Percentiles rank a stretch among this genome's conserved stretches.
These are phyloP conservation scores for Aspergillus hancockii DNA, from an alignment of 495 filamentous ascomycete genomes.

Conservation along the genomic window DNA sequence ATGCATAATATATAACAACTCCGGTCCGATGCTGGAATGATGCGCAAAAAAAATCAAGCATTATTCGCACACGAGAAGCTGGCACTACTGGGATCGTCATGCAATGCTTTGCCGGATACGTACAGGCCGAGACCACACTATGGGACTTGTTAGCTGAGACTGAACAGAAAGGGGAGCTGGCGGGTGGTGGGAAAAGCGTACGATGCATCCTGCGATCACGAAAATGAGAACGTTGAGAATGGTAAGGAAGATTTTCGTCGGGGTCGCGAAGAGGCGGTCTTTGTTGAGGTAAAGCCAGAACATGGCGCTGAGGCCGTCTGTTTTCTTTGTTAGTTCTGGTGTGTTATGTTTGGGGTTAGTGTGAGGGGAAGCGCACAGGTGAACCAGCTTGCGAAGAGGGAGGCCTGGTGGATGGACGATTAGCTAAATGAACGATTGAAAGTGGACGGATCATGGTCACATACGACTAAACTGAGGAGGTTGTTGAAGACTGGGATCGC, in stretches of 20 bases:
- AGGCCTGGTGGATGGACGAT: slow-evolving; percentile 23
- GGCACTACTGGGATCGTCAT: slow-evolving; percentile 31
- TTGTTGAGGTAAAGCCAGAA: slow-evolving; percentile 53
- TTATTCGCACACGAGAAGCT: slow-evolving; percentile 39
- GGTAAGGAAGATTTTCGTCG: slow-evolving; percentile 47
- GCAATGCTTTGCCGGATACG: slow-evolving; percentile 37
- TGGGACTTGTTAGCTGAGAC: slow-evolving; percentile 11
- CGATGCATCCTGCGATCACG: slow-evolving; percentile 45
- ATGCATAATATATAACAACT: background rate
- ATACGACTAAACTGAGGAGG: slow-evolving; percentile 47
- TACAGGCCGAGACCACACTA: slow-evolving; percentile 42
- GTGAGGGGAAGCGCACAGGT: slow-evolving; percentile 26
- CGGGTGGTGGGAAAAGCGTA: slow-evolving; percentile 17
- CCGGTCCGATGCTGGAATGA: background rate
- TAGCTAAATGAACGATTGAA: slow-evolving; percentile 5
- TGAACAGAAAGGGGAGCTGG: background rate
- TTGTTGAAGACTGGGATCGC: slow-evolving; percentile 71
- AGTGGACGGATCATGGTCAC: background rate
- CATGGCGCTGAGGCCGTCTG: slow-evolving; percentile 36
- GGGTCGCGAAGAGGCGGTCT: slow-evolving; percentile 43
- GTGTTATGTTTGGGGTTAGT: background rate
- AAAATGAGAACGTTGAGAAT: slow-evolving; percentile 53
- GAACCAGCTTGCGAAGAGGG: slow-evolving; percentile 42
- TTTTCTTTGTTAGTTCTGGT: slow-evolving; percentile 9
- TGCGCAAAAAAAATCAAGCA: slow-evolving; percentile 11